Conservation (phyloP, 2,329 filamentous ascomycete species). For the Botrytis porri region DNA sequence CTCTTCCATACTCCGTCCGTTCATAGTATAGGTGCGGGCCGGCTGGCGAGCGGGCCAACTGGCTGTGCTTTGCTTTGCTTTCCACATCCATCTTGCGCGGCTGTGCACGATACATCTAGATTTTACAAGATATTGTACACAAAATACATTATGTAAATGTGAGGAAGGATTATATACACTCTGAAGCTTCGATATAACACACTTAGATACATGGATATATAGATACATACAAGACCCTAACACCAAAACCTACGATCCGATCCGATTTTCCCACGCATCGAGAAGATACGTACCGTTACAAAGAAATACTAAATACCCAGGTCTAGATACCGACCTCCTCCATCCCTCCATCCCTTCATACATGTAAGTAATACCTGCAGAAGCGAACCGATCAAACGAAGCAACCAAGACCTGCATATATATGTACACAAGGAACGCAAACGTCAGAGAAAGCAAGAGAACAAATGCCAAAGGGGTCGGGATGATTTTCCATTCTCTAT, state of each 20-base stretch:
- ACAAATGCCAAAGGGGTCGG: not conserved
- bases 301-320: too few relatives aligned
- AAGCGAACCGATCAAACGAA: not conserved
- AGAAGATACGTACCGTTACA: not conserved
- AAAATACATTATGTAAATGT: not conserved
- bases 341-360: too few relatives aligned
- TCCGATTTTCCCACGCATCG: not conserved
- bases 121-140: not conserved
- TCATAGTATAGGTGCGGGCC: not conserved
- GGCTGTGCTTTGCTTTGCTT: not conserved
- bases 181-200: not conserved
- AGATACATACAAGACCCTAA: not conserved
- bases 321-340: too few relatives aligned
- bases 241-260: not conserved
- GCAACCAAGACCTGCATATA: not conserved
- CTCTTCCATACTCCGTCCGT: not conserved
- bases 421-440: not conserved
- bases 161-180: not conserved
- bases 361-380: not conserved
- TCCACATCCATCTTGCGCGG: not conserved
- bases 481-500: not conserved
- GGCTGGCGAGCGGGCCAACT: not conserved
- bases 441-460: too few relatives aligned
- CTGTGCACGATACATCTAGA: not conserved
- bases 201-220: not conserved